Evolutionary conservation across 495 filamentous ascomycete species (phyloP).

Genomic region (Pyronema omphalodes): DNA sequence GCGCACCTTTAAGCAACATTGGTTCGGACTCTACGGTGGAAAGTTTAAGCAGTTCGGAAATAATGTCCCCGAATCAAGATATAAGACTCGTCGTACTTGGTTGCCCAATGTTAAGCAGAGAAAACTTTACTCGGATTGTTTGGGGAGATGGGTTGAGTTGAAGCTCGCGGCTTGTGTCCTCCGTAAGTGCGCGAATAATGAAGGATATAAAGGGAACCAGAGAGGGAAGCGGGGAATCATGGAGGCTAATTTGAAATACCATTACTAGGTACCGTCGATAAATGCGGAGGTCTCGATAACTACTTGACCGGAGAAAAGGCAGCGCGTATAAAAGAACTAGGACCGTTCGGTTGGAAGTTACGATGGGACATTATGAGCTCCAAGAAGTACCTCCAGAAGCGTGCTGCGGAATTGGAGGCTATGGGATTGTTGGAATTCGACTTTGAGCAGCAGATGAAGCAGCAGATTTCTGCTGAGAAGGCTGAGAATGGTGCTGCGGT

Average conservation of each 20-base stretch:
- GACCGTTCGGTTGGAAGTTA: constrained; percentile 70
- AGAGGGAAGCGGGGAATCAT: neutral
- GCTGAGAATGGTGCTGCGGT: neutral
- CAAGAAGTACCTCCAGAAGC: constrained; percentile 7
- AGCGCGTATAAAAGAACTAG: constrained; percentile 61
- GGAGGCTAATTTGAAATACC: neutral
- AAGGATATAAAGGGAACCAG: no score
- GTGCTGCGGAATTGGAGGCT: constrained; percentile 9
- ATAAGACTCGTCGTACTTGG: constrained; percentile 76
- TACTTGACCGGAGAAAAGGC: constrained; percentile 65
- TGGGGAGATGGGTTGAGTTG: constrained; percentile 48
- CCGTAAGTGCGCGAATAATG: constrained; percentile 28
- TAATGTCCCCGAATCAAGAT: constrained; percentile 56
- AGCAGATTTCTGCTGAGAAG: neutral
- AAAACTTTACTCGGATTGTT: constrained; percentile 48
- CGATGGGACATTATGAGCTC: constrained; percentile 68
- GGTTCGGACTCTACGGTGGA: constrained; percentile 68
- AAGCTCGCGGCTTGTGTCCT: constrained; percentile 59
- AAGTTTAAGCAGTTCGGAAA: constrained; percentile 76
- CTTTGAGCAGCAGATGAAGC: neutral
- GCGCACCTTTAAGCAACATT: constrained; percentile 65
- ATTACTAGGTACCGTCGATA: constrained; percentile 49
- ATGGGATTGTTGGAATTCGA: constrained; percentile 6
- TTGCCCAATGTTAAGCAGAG: constrained; percentile 70
- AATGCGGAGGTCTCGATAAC: constrained; percentile 70